phyloP scores from a whole-genome alignment of 805 yeast species.

The Candida wancherniae region DNA sequence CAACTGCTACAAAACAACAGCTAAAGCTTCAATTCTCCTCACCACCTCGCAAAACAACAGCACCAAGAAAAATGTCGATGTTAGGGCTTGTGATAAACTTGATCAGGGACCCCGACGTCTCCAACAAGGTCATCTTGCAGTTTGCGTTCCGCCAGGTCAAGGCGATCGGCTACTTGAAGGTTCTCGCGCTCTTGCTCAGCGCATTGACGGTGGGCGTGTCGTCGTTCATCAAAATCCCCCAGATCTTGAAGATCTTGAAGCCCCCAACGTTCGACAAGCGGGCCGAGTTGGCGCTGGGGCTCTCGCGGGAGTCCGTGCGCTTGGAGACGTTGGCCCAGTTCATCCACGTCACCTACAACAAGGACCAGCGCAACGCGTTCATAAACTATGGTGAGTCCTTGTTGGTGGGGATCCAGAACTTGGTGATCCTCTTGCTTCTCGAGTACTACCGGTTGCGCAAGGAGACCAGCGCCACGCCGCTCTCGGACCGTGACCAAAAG shows the following conservation, averaged over 20 bases:
- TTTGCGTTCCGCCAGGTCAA: slow-evolving; percentile 32
- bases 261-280: slow-evolving; percentile 24
- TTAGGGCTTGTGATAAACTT: slow-evolving; percentile 29
- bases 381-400: slow-evolving; percentile 39
- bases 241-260: slow-evolving; percentile 30
- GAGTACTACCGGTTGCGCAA: slow-evolving; percentile 28
- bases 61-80: no score
- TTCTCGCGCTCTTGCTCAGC: slow-evolving; percentile 30
- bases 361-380: slow-evolving; percentile 30
- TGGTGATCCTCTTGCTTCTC: slow-evolving; percentile 31
- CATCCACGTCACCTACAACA: slow-evolving; percentile 37
- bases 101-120: slow-evolving; percentile 36
- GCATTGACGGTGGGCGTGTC: slow-evolving; percentile 34
- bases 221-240: slow-evolving; percentile 38
- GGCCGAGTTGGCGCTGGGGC: slow-evolving; percentile 31
- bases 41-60: no score
- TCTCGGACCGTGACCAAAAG: slow-evolving; percentile 18
- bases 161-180: slow-evolving; percentile 31
- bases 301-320: slow-evolving; percentile 31
- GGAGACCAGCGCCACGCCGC: slow-evolving; percentile 13
- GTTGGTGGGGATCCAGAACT: slow-evolving; percentile 36
- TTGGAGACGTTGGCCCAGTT: slow-evolving; percentile 35
- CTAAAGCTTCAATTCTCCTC: no score
- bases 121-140: slow-evolving; percentile 34
- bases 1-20: no score